Percentiles rank a stretch among this genome's conserved stretches.
Conservation (phyloP, 805 yeast genomes). For the Diddensiella santjacobensis region DNA sequence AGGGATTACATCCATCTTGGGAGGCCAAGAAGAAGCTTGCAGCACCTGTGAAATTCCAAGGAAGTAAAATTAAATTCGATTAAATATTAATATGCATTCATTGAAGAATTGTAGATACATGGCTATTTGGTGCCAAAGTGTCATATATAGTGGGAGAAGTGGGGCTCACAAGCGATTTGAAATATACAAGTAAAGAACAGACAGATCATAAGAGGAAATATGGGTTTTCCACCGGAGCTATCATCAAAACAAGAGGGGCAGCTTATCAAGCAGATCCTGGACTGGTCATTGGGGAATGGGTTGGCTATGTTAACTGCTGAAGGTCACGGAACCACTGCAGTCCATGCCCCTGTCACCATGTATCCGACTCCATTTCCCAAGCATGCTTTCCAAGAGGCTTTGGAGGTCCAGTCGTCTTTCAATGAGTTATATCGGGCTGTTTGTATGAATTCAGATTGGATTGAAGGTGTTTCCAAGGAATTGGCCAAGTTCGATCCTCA, state of each 20-base stretch:
- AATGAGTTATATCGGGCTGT: conserved; percentile 73
- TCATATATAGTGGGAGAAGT: too few species aligned
- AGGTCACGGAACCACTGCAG: conserved; percentile 42
- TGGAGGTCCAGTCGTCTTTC: conserved; percentile 60
- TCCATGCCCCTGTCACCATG: conserved; percentile 81
- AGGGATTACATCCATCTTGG: conserved; percentile 93
- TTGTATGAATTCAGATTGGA: conserved; percentile 58
- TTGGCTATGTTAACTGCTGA: conserved; percentile 73
- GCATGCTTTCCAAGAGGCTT: conserved; percentile 60
- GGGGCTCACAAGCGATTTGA: too few species aligned
- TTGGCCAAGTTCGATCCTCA: conserved; percentile 51
- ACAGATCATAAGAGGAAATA: too few species aligned
- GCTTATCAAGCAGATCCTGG: conserved; percentile 40
- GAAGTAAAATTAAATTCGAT: conserved; percentile 74
- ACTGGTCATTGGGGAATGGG: conserved; percentile 79
- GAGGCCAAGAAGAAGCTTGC: conserved; percentile 78
- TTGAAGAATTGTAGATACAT: too few species aligned
- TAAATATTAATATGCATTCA: too few species aligned
- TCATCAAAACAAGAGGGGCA: conserved; percentile 11
- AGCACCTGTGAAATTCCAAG: conserved; percentile 63
- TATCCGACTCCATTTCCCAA: conserved; percentile 88
- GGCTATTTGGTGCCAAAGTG: too few species aligned
- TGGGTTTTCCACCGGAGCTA: conserved; percentile 18
- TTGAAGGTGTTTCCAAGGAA: conserved; percentile 50
- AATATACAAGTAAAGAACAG: too few species aligned